A percentile compares a stretch with the other conserved stretches of the same genome.
Conservation (phyloP, 2,329 filamentous ascomycete genomes). For the Exophiala mesophila region DNA sequence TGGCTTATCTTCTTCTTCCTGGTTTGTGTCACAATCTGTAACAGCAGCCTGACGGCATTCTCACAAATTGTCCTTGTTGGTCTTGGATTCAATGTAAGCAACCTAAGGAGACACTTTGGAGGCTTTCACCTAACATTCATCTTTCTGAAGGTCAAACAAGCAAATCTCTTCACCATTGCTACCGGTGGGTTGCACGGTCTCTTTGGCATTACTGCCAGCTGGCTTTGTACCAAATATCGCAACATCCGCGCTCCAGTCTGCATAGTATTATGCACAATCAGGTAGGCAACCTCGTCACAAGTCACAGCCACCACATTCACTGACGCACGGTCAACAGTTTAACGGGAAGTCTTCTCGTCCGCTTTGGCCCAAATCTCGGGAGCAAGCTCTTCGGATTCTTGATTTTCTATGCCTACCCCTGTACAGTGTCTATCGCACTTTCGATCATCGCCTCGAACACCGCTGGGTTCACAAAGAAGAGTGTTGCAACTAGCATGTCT, state of each 20-base stretch:
- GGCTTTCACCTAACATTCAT: no score
- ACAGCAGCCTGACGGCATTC: no score
- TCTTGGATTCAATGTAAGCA: not conserved
- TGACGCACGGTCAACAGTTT: no score
- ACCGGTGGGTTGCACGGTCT: constrained; percentile 5
- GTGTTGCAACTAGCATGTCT: constrained; percentile 38
- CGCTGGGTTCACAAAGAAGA: constrained; percentile 35
- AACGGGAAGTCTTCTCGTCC: constrained; percentile 6
- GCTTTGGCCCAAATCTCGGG: constrained; percentile 11
- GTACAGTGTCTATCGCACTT: constrained; percentile 35
- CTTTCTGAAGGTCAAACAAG: no score
- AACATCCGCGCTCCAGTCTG: constrained; percentile 1
- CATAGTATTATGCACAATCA: constrained; percentile 1
- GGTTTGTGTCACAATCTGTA: constrained; percentile 27
- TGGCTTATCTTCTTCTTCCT: constrained; percentile 23
- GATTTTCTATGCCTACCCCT: constrained; percentile 35
- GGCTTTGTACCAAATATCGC: constrained; percentile 2
- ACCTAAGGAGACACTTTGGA: not conserved
- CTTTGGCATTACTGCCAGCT: constrained; percentile 6
- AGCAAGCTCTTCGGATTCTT: constrained; percentile 14
- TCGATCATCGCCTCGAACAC: constrained; percentile 40
- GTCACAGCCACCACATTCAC: no score
- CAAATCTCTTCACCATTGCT: constrained; percentile 6
- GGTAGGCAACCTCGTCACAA: no score
- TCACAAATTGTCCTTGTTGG: no score